Base-by-base conservation (phyloP, 495 filamentous ascomycete species). In the Xylaria bambusicola region DNA sequence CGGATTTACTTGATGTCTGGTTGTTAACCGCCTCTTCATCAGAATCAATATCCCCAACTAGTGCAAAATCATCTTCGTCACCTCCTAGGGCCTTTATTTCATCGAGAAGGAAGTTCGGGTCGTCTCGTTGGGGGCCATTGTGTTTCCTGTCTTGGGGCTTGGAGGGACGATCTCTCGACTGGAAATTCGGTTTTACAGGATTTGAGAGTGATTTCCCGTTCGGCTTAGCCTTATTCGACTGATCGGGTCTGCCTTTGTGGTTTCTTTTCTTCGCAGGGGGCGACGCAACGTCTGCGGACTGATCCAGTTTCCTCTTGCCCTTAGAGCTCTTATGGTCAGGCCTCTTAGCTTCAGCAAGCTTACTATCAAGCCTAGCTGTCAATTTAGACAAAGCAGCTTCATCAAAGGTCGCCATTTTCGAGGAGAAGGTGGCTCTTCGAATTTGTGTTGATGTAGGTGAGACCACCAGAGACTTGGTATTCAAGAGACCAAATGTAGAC, bases 61-160 rank as follows among this genome's bases (percentile, higher is more conserved):
- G 73, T 45, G 88, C 82, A 40, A 87, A 71, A 66, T 93, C 89
- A 24, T 90, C 87, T 67, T 91, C 82, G 26, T 87, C 88, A 21
- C 91, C 91, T 18, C 90, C 91, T 38, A 95, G 79, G 20, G 85
- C 87, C 54, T 85, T 68, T 62, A 95, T 90, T 64, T 93, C 90
- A 61, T 87, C 82, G 29, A 89, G 79, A 33, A 90, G 73, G 13
- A 59, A 31, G 5, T 57, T 64, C 17, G 44, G 58, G 3, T 41
- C 57, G 27, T 75, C 71, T 49, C 76, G 69, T 26, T 65, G 63
- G 9, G 72, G n/a, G 52, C 60, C 38, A 40, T 35, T 23, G 56
- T 63, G 70, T 66, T 62, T 73, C 67, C 27, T 68, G 61, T 26
- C 71, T 60, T 65, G 10, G 59, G 27, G 24, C 67, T 45, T 55